Evolutionary conservation across 2,329 filamentous ascomycete species (phyloP).

Genomic region (Aspergillus sp.): DNA sequence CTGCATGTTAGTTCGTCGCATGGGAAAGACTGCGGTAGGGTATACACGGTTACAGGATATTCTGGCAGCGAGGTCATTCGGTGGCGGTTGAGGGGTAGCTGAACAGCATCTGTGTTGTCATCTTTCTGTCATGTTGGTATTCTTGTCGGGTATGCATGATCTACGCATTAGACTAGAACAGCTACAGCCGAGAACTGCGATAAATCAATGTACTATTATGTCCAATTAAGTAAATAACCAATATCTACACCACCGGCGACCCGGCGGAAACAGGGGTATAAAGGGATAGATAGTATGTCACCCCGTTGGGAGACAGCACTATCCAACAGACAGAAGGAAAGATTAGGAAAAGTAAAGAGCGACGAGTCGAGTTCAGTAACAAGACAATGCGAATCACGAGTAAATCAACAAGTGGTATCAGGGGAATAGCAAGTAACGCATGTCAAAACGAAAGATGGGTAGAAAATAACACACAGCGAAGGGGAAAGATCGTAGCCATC

Average conservation of each 20-base stretch:
- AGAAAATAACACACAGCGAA: neutral
- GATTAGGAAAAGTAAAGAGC: slow-evolving; percentile 1
- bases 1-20: slow-evolving; percentile 3
- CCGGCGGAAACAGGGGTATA: neutral
- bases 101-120: neutral
- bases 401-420: slow-evolving; percentile 18
- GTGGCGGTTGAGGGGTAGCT: slow-evolving; percentile 7
- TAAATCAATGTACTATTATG: slow-evolving; percentile 2
- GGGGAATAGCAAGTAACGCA: slow-evolving; percentile 4
- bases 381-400: neutral
- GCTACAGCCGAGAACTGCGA: too few relatives aligned
- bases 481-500: slow-evolving; percentile 7
- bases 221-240: slow-evolving; percentile 11
- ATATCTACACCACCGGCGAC: slow-evolving; percentile 11
- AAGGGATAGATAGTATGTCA: too few relatives aligned
- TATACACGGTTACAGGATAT: slow-evolving; percentile 8
- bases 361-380: neutral
- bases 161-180: too few relatives aligned
- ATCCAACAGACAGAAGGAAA: slow-evolving; percentile 7
- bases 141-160: neutral
- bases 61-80: slow-evolving; percentile 6
- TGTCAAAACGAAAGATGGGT: slow-evolving; percentile 3
- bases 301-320: neutral
- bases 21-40: neutral
- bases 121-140: neutral